Base-by-base conservation (phyloP, 768 basidiomycete genomes). In the Rhizopogon vesiculosus region DNA sequence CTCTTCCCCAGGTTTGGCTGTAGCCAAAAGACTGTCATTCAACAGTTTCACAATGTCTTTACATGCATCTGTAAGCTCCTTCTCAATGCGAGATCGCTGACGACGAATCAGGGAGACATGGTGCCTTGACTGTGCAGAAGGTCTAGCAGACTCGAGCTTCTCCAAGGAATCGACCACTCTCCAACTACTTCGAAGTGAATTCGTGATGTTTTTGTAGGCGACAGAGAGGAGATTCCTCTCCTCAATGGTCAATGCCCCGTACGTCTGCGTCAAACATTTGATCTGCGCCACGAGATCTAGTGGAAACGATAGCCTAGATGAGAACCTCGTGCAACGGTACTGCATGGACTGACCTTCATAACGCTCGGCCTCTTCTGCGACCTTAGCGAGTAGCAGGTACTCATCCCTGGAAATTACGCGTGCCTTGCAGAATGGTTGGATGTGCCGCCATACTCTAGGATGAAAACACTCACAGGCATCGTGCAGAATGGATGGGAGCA, bases 131-230 rank as follows among this genome's bases (percentile, higher is more conserved):
- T 64, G 64, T 31, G 60, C 66, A 40, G 60, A 22, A 10, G 42
- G 42, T 59, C 79, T 75, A 66, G 65, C 61, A 19, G 67, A 66
- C 54, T 62, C 77, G 68, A 86, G 79, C 70, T 85, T 85, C 73
- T 90, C 88, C 59, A 91, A 78, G 54, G 79, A 80, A 60, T 89
- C 87, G 54, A 92, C 78, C 62, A 85, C 82, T 63, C 91, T 81
- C 92, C 92, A 94, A 61, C 89, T 91, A 48, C 84, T 86, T 54
- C 92, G 86, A 56, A 91, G 82, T 18, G 78, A 82, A 64, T 91
- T 90, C 18, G 91, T 95, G 60, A 89, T 76, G 70, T 93, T 93
- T 80, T 94, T 95, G 78, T 91, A 93, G 28, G 92, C 91, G 57
- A 93, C 83, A 3, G 91, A 93, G 55, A 93, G 81, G 38, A 94